Conservation (phyloP, 129 eudicot genomes). For the Calendula officinalis region DNA sequence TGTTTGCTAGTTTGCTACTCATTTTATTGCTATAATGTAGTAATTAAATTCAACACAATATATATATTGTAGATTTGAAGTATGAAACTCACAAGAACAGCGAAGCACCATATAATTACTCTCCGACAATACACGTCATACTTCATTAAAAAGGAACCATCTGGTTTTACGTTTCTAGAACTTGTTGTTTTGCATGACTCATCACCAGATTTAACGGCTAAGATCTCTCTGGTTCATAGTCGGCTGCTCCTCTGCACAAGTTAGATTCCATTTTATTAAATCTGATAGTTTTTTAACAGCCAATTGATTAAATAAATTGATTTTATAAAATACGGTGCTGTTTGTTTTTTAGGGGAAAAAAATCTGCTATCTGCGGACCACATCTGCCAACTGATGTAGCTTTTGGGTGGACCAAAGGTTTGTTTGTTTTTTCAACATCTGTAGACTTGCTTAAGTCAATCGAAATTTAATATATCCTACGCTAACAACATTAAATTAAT, state of each 20-base stretch:
- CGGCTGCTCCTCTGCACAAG: slow-evolving; percentile 19
- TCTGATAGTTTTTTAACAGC: too few relatives aligned
- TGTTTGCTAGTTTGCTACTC: not conserved
- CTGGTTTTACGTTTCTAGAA: not conserved
- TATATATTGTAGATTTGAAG: too few relatives aligned
- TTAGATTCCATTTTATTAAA: slow-evolving; percentile 18
- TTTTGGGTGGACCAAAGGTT: too few relatives aligned
- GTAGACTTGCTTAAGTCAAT: too few relatives aligned
- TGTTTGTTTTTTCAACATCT: too few relatives aligned
- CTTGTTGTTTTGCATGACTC: slow-evolving; percentile 13
- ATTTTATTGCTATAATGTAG: not conserved
- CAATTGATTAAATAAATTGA: not conserved
- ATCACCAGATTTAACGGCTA: slow-evolving; percentile 13
- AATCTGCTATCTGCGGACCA: too few relatives aligned
- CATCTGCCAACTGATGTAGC: too few relatives aligned
- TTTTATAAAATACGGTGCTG: not conserved
- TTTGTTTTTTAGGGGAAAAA: too few relatives aligned
- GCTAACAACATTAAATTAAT: too few relatives aligned
- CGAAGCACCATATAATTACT: slow-evolving; percentile 20
- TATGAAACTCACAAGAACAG: not conserved
- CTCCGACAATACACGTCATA: slow-evolving; percentile 9
- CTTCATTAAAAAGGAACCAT: slow-evolving; percentile 18
- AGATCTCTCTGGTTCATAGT: slow-evolving; percentile 5
- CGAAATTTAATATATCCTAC: too few relatives aligned
- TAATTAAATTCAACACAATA: not conserved